A percentile compares a stretch with the other conserved stretches of the same genome.
phyloP scores from a whole-genome alignment of 73 alveolate genomes.

The Diophrys appendiculata region DNA sequence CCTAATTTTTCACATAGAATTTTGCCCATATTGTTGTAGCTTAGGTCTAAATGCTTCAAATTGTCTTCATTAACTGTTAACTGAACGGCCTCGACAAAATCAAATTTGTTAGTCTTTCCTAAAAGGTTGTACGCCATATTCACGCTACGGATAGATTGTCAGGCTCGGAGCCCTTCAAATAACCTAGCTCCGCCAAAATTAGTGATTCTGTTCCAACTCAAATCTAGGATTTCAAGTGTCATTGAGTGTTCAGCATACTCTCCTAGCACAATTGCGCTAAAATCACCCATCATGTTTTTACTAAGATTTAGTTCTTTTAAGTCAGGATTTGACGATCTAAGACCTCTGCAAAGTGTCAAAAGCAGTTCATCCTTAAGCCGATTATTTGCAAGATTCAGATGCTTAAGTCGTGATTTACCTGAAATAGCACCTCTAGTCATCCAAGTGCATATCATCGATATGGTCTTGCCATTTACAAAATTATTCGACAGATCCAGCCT shows the following conservation, averaged over 20 bases:
- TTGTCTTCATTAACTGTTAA: constrained; percentile 22
- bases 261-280: constrained; percentile 40
- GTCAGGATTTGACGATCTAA: constrained; percentile 29
- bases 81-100: constrained; percentile 29
- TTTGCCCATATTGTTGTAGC: constrained; percentile 38
- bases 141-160: constrained; percentile 6
- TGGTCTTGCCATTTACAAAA: constrained; percentile 17
- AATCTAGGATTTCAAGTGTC: constrained; percentile 5
- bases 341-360: constrained; percentile 15
- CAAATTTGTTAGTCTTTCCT: constrained; percentile 21
- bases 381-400: constrained; percentile 29
- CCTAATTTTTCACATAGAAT: constrained; percentile 43
- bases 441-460: constrained; percentile 32
- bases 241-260: constrained; percentile 10
- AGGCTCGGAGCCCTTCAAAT: constrained; percentile 21
- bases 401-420: constrained; percentile 19
- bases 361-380: constrained; percentile 18
- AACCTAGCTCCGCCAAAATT: constrained; percentile 37
- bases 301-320: constrained; percentile 45
- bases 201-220: constrained; percentile 51
- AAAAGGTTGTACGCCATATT: constrained; percentile 36
- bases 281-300: constrained; percentile 49
- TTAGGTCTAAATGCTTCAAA: constrained; percentile 43
- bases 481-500: constrained; percentile 36
- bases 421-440: too few relatives aligned